A percentile compares a stretch with the other conserved stretches of the same genome.
Evolutionary conservation across 768 basidiomycete genomes (phyloP).

Genomic region (Suillus cothurnatus): DNA sequence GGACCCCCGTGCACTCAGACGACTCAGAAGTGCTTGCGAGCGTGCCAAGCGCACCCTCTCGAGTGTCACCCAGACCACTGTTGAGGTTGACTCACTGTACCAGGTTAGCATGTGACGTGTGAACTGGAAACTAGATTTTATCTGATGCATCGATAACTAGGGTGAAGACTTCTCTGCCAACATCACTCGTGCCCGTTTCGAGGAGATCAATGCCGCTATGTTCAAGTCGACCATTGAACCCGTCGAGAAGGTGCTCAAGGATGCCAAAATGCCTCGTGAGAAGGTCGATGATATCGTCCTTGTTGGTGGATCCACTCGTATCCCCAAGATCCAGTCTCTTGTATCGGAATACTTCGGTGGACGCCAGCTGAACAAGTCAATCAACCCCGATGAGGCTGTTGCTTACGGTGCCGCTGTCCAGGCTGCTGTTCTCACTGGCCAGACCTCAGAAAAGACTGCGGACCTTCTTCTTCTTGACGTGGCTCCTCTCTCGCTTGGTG

Average conservation of each 20-base stretch:
- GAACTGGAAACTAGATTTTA: background rate
- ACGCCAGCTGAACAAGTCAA: slow-evolving; percentile 98
- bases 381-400: slow-evolving; percentile 99
- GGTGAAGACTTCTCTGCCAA: slow-evolving; percentile 98
- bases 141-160: slow-evolving; percentile 38
- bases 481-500: slow-evolving; percentile 97
- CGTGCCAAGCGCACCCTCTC: slow-evolving; percentile 99
- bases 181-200: slow-evolving; percentile 99
- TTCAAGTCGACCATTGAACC: slow-evolving; percentile 99
- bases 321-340: slow-evolving; percentile 97
- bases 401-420: slow-evolving; percentile 99
- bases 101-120: slow-evolving; percentile 52
- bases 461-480: slow-evolving; percentile 99
- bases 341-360: slow-evolving; percentile 99
- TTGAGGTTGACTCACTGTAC: slow-evolving; percentile 98
- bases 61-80: slow-evolving; percentile 96
- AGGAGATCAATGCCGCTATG: slow-evolving; percentile 94
- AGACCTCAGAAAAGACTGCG: slow-evolving; percentile 98
- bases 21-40: slow-evolving; percentile 96
- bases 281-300: slow-evolving; percentile 99
- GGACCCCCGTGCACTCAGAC: slow-evolving; percentile 94
- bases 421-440: slow-evolving; percentile 97
- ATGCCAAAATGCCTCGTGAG: slow-evolving; percentile 96
- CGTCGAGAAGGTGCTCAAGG: slow-evolving; percentile 98
- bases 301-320: slow-evolving; percentile 99